Evolutionary conservation across 805 yeast genomes (phyloP).

Genomic region (Teunomyces barrocoloradensis): DNA sequence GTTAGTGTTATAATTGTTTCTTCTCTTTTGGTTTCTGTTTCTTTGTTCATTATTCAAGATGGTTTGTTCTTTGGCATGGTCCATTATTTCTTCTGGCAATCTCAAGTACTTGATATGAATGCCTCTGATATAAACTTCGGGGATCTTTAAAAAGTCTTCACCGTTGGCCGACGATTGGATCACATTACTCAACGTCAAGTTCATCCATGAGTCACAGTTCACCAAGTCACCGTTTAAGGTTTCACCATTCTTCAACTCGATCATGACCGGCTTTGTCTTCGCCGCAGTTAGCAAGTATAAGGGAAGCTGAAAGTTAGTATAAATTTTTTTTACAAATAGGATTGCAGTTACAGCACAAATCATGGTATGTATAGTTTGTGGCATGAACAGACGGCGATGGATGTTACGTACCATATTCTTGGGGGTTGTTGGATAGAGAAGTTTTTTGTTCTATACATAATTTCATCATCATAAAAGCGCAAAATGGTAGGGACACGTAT

Average conservation of each 20-base stretch:
- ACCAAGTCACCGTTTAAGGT: constrained; percentile 79
- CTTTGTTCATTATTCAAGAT: constrained; percentile 49
- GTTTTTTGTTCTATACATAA: too few relatives aligned
- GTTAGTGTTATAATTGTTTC: constrained; percentile 34
- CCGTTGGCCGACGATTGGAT: constrained; percentile 64
- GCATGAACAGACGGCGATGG: neutral
- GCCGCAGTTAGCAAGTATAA: constrained; percentile 86
- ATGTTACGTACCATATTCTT: too few relatives aligned
- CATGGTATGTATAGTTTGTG: neutral
- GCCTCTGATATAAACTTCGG: constrained; percentile 82
- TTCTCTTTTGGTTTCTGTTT: constrained; percentile 44
- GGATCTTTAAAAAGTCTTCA: constrained; percentile 57
- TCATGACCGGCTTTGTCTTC: constrained; percentile 80
- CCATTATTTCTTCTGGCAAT: constrained; percentile 73
- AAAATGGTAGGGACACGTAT: too few relatives aligned
- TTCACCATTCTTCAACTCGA: constrained; percentile 91
- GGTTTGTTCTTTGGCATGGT: constrained; percentile 67
- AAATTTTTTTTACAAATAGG: too few relatives aligned
- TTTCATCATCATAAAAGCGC: too few relatives aligned
- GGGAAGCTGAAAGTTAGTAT: constrained; percentile 61
- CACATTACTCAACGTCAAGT: constrained; percentile 76
- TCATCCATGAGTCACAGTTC: constrained; percentile 96
- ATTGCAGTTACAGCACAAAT: too few relatives aligned
- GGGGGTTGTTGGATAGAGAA: too few relatives aligned
- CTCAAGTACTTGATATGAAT: constrained; percentile 76